Evolutionary conservation across 345 rosid genomes (phyloP).

Genomic region (Combretum micranthum): DNA sequence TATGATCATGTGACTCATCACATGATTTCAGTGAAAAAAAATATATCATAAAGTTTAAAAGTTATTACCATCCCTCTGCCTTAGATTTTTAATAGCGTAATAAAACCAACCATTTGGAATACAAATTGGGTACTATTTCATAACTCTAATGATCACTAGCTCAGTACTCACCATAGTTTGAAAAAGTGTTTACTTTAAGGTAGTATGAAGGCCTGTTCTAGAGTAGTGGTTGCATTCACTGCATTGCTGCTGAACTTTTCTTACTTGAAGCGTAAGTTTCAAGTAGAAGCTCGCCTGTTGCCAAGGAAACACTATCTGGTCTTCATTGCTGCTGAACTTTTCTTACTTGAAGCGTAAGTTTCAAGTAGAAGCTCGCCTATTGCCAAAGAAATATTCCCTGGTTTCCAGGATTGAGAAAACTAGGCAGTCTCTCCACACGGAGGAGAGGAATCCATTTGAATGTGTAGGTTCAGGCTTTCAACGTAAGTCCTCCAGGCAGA

Average conservation of each 20-base stretch:
- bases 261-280: constrained; percentile 20
- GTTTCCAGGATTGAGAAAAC: constrained; percentile 17
- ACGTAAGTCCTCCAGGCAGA: constrained; percentile 58
- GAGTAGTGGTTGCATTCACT: constrained; percentile 21
- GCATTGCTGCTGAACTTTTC: constrained; percentile 36
- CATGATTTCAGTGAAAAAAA: constrained; percentile 22
- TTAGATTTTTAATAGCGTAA: constrained; percentile 28
- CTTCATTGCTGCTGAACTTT: constrained; percentile 26
- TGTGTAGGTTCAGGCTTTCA: constrained; percentile 47
- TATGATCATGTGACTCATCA: constrained; percentile 37
- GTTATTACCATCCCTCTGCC: constrained; percentile 12
- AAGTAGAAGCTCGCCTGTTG: constrained; percentile 34
- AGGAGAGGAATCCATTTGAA: constrained; percentile 30
- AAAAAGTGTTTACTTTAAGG: background rate
- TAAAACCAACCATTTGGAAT: too few species aligned
- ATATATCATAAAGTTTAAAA: background rate
- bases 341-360: constrained; percentile 23
- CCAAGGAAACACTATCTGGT: constrained; percentile 1
- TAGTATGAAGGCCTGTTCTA: constrained; percentile 40
- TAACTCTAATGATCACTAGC: background rate
- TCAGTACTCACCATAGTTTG: background rate
- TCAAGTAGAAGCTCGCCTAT: constrained; percentile 35
- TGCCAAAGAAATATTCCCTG: constrained; percentile 2
- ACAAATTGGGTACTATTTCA: too few species aligned
- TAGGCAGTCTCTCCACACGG: constrained; percentile 29